phyloP scores from a whole-genome alignment of 2,329 filamentous ascomycete genomes.

The Tothia fuscella region DNA sequence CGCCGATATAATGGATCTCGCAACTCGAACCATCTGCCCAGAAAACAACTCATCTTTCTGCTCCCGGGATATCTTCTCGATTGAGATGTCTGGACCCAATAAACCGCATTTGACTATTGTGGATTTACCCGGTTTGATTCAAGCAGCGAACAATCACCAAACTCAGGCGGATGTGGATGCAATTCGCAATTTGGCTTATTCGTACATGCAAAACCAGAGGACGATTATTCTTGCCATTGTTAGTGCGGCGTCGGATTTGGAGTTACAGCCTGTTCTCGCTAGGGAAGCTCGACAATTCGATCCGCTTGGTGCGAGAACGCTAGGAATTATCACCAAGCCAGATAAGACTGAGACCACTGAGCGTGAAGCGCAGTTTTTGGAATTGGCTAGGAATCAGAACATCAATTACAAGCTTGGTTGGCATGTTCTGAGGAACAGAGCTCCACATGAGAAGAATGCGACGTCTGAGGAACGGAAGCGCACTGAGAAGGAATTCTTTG shows the following conservation, averaged over 20 bases:
- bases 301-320: conserved; percentile 22
- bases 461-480: conserved; percentile 17
- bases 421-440: conserved; percentile 27
- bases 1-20: conserved; percentile 7
- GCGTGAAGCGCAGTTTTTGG: conserved; percentile 15
- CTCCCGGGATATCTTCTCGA: conserved; percentile 18
- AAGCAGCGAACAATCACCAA: conserved; percentile 36
- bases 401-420: conserved; percentile 23
- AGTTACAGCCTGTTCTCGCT: conserved; percentile 26
- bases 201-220: conserved; percentile 29
- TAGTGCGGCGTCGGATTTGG: conserved; percentile 28
- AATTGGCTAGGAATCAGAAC: conserved; percentile 23
- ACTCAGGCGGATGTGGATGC: conserved; percentile 32
- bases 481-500: conserved; percentile 14
- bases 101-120: conserved; percentile 39
- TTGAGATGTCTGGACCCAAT: conserved; percentile 21
- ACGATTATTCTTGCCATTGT: conserved; percentile 38
- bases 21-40: conserved; percentile 1
- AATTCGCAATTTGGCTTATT: conserved; percentile 33
- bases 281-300: conserved; percentile 18
- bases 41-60: conserved; percentile 7
- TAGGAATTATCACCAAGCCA: conserved; percentile 35
- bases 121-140: conserved; percentile 45
- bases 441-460: conserved; percentile 15
- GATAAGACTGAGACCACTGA: conserved; percentile 21